Evolutionary conservation across 2,329 filamentous ascomycete species (phyloP), one percentile per base, ranked within the genome.

Genomic region (Cladophialophora chaetospira): DNA sequence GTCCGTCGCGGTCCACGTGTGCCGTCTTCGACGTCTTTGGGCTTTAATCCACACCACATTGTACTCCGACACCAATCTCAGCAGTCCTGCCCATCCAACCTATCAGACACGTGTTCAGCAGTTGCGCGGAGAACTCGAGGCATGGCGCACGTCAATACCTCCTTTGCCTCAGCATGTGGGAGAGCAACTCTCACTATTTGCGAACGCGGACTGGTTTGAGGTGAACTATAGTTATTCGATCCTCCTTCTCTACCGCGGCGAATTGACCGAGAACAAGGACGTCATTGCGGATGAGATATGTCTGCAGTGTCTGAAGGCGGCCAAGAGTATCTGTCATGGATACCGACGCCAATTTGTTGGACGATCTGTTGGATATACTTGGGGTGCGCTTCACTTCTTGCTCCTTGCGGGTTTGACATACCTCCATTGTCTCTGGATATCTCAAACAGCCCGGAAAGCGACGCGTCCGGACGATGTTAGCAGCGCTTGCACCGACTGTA

Each of bases 151-250:
- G 6, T 19, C 38, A 11, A 11, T 19, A 19, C 38, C 38, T 11
- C n/a, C n/a, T n/a, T n/a, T n/a, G n/a, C n/a, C n/a, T n/a, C n/a
- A n/a, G n/a, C n/a, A n/a, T n/a, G n/a, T n/a, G n/a, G n/a, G n/a
- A n/a, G 38, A 42, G 4, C 56, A 56, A 31, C 33, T 63, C 9
- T 43, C 54, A 10, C 56, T 69, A 0, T 68, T 72, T 2, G 48
- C 47, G 36, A 49, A 53, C 31, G 33, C 45, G 4, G 67, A 70
- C 10, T 76, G 73, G 73, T 76, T 76, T 44, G 56, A 67, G 2
- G 63, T 76, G 1, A 71, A 70, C 1, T 75, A 75, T 44, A 61
- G 74, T 53, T 69, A 76, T 53, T 71, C 72, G 1, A 69, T 76
- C 19, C 63, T 76, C 4, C 61, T 75, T 2, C 62, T 77, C 1